phyloP scores from a whole-genome alignment of 2,329 filamentous ascomycete genomes.

The Pezicula neosporulosa region DNA sequence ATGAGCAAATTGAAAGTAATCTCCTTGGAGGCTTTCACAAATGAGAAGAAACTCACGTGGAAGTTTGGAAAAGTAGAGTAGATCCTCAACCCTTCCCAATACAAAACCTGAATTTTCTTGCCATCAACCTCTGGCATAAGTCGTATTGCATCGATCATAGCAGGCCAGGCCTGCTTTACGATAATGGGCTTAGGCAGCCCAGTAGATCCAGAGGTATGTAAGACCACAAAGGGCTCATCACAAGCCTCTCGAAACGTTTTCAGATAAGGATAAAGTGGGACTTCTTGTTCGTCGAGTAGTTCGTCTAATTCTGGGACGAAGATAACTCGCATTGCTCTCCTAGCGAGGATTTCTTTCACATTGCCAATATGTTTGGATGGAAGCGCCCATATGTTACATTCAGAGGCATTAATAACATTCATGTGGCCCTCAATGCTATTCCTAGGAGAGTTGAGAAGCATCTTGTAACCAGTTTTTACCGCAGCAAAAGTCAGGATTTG shows the following conservation, averaged over 20 bases:
- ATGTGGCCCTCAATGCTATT: conserved; percentile 31
- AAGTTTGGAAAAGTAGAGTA: conserved; percentile 1
- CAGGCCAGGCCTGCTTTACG: conserved; percentile 30
- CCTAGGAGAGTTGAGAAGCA: conserved; percentile 30
- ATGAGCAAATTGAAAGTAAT: too few relatives aligned
- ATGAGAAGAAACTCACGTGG: background rate
- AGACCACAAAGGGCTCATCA: conserved; percentile 32
- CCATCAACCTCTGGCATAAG: conserved; percentile 7
- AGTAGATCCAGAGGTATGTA: conserved; percentile 41
- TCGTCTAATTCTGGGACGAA: conserved; percentile 24
- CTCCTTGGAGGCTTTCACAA: background rate
- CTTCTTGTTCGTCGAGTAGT: conserved; percentile 19
- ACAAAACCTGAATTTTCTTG: background rate
- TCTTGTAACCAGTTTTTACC: conserved; percentile 32
- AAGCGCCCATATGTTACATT: conserved; percentile 22
- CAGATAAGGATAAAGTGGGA: conserved; percentile 23
- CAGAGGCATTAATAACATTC: conserved; percentile 27
- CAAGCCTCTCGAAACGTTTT: conserved; percentile 30
- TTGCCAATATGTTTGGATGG: background rate
- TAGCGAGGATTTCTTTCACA: conserved; percentile 19
- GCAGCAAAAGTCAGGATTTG: conserved; percentile 18
- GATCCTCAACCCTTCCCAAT: background rate
- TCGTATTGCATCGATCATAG: conserved; percentile 30
- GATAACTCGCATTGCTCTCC: background rate
- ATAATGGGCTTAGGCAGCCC: conserved; percentile 38